phyloP scores from a whole-genome alignment of 2,329 filamentous ascomycete species.

The Sporothrix protearum region DNA sequence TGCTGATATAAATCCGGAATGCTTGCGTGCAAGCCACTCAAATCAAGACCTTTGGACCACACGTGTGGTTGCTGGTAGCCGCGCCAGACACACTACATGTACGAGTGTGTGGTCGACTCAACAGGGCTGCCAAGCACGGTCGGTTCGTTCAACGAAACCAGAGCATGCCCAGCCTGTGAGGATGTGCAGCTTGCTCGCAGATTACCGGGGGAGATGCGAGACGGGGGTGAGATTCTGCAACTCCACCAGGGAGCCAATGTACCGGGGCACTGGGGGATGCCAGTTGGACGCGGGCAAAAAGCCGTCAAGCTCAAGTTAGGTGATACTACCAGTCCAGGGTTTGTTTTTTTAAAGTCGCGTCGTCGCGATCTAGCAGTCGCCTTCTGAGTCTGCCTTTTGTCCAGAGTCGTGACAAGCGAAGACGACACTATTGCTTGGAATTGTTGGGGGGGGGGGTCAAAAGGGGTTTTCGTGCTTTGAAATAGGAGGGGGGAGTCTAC shows the following conservation, averaged over 20 bases:
- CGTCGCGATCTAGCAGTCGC: background rate
- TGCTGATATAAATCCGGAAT: background rate
- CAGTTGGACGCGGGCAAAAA: background rate
- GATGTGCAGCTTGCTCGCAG: constrained; percentile 7
- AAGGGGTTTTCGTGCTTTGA: background rate
- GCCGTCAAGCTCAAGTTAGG: background rate
- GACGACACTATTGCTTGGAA: background rate
- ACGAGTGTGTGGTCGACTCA: background rate
- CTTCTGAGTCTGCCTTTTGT: background rate
- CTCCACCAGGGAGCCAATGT: constrained; percentile 4
- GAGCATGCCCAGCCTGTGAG: background rate
- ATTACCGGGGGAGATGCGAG: constrained; percentile 11
- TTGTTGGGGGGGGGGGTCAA: background rate
- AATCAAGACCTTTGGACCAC: background rate
- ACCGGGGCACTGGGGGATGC: background rate
- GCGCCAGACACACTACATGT: background rate
- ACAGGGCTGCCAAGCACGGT: constrained; percentile 7
- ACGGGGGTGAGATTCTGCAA: constrained; percentile 1
- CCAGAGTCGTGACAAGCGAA: background rate
- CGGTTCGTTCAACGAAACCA: background rate
- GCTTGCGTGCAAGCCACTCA: background rate
- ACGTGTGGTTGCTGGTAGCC: background rate
- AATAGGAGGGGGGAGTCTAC: background rate
- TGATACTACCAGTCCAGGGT: background rate
- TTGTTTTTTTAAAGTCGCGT: constrained; percentile 1